Percentiles rank a stretch among this genome's conserved stretches.
These are phyloP conservation scores for Lachancea cidri DNA, from an alignment of 805 yeast species.

Conservation along the genomic window DNA sequence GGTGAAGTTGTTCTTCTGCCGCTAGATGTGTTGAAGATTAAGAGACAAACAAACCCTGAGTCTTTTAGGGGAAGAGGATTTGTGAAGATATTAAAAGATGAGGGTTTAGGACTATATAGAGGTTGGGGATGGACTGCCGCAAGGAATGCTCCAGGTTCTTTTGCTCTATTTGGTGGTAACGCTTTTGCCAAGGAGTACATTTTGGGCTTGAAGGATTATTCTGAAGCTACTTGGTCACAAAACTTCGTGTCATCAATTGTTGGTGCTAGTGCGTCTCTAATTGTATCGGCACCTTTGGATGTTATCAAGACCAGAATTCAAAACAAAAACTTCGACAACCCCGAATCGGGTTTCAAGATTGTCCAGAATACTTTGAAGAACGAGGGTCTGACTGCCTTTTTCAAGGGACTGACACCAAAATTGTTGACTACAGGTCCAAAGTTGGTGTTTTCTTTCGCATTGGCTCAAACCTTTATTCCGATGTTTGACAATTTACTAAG, in stretches of 20 bases:
- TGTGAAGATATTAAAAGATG: slow-evolving; percentile 76
- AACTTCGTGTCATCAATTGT: slow-evolving; percentile 91
- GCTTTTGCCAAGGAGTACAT: slow-evolving; percentile 98
- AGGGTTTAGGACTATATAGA: slow-evolving; percentile 88
- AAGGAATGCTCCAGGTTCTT: slow-evolving; percentile 98
- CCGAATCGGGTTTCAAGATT: slow-evolving; percentile 89
- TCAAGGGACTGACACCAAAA: slow-evolving; percentile 96
- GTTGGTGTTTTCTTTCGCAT: slow-evolving; percentile 94
- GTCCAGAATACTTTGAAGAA: slow-evolving; percentile 87
- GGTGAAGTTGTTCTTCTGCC: slow-evolving; percentile 97
- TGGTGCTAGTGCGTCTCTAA: slow-evolving; percentile 95
- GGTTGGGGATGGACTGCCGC: slow-evolving; percentile 99
- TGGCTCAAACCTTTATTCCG: slow-evolving; percentile 95
- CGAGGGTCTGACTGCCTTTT: slow-evolving; percentile 87
- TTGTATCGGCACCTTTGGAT: slow-evolving; percentile 96
- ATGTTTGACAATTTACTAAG: slow-evolving; percentile 73
- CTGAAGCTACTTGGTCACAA: slow-evolving; percentile 90
- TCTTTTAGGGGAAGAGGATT: slow-evolving; percentile 98
- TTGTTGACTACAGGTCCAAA: slow-evolving; percentile 97
- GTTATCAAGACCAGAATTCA: slow-evolving; percentile 98
- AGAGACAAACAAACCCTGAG: slow-evolving; percentile 99
- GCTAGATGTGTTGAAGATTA: slow-evolving; percentile 92
- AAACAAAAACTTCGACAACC: slow-evolving; percentile 91
- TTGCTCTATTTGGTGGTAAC: slow-evolving; percentile 96
- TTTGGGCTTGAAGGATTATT: slow-evolving; percentile 78